These are phyloP conservation scores for Durotheca rogersii DNA, from an alignment of 495 filamentous ascomycete species.

Conservation along the genomic window DNA sequence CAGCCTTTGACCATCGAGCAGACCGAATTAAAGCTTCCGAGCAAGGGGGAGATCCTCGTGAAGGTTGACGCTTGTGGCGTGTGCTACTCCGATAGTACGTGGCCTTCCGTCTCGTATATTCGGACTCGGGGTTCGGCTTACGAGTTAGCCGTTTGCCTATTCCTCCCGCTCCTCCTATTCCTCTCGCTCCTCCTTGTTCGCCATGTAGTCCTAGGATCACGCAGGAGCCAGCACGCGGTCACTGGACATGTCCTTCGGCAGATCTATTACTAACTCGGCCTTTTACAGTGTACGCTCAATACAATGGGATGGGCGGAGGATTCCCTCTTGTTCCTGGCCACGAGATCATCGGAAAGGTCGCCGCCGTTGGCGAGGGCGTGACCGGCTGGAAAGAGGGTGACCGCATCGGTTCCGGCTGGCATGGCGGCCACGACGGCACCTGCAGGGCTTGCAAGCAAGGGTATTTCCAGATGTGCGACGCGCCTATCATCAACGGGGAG, in stretches of 20 bases:
- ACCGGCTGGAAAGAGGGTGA: slow-evolving; percentile 49
- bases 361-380: slow-evolving; percentile 42
- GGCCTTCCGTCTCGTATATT: no score
- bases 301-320: slow-evolving; percentile 36
- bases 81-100: slow-evolving; percentile 43
- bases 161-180: no score
- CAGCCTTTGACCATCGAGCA: slow-evolving; percentile 37
- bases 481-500: slow-evolving; percentile 49
- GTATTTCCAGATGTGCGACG: slow-evolving; percentile 53
- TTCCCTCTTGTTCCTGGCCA: slow-evolving; percentile 51
- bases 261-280: no score
- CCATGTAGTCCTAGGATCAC: no score
- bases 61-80: slow-evolving; percentile 49
- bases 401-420: slow-evolving; percentile 49
- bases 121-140: no score
- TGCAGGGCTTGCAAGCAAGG: slow-evolving; percentile 49
- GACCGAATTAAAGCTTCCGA: slow-evolving; percentile 30
- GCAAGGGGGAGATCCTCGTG: slow-evolving; percentile 38
- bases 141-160: no score
- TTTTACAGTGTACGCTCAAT: slow-evolving; percentile 36
- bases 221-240: no score
- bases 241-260: no score
- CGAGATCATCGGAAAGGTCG: slow-evolving; percentile 53
- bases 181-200: no score
- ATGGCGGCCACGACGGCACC: slow-evolving; percentile 44